Evolutionary conservation across 2,329 filamentous ascomycete genomes (phyloP).

Genomic region (Elsinoe arachidis): DNA sequence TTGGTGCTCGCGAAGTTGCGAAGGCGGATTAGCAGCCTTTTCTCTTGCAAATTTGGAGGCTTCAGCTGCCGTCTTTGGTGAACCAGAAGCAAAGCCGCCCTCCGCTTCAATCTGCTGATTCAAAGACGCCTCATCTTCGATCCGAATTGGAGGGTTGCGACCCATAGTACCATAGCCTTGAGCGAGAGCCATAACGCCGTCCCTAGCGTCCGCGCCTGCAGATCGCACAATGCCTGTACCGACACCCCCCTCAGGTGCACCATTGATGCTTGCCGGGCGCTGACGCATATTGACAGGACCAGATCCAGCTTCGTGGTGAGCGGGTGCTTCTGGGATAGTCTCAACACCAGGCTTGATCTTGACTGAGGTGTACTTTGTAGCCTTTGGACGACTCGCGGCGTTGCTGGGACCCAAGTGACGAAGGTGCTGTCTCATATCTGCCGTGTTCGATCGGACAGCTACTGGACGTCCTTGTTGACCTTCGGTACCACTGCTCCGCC

Average conservation of each 20-base stretch:
- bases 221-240: slow-evolving; percentile 46
- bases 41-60: slow-evolving; percentile 15
- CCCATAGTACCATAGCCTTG: slow-evolving; percentile 38
- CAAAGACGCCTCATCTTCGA: not conserved
- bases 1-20: not conserved
- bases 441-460: slow-evolving; percentile 42
- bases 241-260: slow-evolving; percentile 42
- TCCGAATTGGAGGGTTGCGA: slow-evolving; percentile 6
- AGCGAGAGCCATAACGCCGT: slow-evolving; percentile 54
- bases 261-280: slow-evolving; percentile 12
- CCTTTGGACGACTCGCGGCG: slow-evolving; percentile 49
- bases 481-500: slow-evolving; percentile 36
- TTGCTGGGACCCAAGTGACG: slow-evolving; percentile 59
- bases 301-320: slow-evolving; percentile 2
- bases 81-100: slow-evolving; percentile 5
- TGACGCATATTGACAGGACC: not conserved
- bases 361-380: slow-evolving; percentile 53
- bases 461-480: slow-evolving; percentile 22
- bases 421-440: slow-evolving; percentile 51
- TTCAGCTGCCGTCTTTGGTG: slow-evolving; percentile 15
- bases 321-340: slow-evolving; percentile 33
- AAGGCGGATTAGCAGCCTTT: slow-evolving; percentile 11
- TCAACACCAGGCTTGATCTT: slow-evolving; percentile 54
- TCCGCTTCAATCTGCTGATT: slow-evolving; percentile 12
- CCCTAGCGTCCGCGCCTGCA: slow-evolving; percentile 51